Evolutionary conservation across 495 filamentous ascomycete genomes (phyloP).

Genomic region (Bryoglossum gracile): DNA sequence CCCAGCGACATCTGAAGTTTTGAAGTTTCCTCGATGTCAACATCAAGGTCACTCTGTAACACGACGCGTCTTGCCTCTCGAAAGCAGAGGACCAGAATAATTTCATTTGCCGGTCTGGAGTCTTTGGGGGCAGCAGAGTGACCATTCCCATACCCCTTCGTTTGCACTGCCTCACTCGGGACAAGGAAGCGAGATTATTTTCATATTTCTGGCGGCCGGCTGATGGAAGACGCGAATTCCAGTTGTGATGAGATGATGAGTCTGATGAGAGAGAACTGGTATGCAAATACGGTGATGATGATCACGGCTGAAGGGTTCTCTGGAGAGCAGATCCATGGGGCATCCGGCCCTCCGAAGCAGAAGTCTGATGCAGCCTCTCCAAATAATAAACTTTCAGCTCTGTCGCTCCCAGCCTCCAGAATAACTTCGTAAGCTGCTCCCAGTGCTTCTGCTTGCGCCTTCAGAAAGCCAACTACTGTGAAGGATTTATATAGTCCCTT

Average conservation of each 20-base stretch:
- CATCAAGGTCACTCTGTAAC: slow-evolving; percentile 5
- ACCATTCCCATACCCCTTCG: not conserved
- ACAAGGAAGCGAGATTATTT: not conserved
- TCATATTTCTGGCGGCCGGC: too few species aligned
- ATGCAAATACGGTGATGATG: not conserved
- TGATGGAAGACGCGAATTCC: too few species aligned
- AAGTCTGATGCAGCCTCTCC: too few species aligned
- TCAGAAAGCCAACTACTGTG: too few species aligned
- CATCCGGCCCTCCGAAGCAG: too few species aligned
- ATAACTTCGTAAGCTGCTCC: not conserved
- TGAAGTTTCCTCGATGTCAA: not conserved
- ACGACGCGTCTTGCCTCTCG: slow-evolving; percentile 3
- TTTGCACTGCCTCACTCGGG: slow-evolving; percentile 16
- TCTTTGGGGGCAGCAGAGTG: not conserved
- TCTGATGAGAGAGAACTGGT: slow-evolving; percentile 1
- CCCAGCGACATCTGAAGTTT: slow-evolving; percentile 15
- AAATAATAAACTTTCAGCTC: too few species aligned
- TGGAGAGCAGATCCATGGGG: too few species aligned
- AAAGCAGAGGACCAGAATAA: slow-evolving; percentile 1
- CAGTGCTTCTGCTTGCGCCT: too few species aligned
- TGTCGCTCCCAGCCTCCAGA: not conserved
- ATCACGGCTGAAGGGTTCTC: too few species aligned
- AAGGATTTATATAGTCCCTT: too few species aligned
- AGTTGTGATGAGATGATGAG: not conserved
- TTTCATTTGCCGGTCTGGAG: slow-evolving; percentile 1